phyloP scores from a whole-genome alignment of 352 stramenopile species.

The Peronospora farinosa region DNA sequence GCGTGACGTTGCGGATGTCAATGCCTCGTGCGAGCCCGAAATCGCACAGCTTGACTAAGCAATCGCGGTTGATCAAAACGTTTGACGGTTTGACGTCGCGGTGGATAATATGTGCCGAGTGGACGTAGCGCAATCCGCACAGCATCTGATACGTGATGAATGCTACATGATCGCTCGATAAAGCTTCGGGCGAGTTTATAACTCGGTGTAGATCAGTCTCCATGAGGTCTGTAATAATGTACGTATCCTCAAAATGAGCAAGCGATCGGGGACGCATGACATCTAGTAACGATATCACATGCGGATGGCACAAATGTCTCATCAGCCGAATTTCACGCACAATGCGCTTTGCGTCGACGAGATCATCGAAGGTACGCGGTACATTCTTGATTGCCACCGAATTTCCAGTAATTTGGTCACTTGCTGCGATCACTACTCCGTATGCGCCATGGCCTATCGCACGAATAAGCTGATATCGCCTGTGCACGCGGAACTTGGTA shows the following conservation, averaged over 20 bases:
- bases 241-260: constrained; percentile 73
- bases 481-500: constrained; percentile 81
- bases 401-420: constrained; percentile 74
- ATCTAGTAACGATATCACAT: constrained; percentile 67
- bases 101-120: constrained; percentile 83
- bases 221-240: constrained; percentile 82
- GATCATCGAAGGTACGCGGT: constrained; percentile 76
- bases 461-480: constrained; percentile 77
- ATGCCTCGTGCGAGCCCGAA: constrained; percentile 84
- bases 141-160: constrained; percentile 85
- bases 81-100: constrained; percentile 96
- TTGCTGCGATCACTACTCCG: constrained; percentile 72
- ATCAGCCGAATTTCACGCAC: constrained; percentile 81
- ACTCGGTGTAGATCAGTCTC: constrained; percentile 75
- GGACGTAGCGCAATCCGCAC: constrained; percentile 73
- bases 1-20: constrained; percentile 30
- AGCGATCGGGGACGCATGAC: constrained; percentile 73
- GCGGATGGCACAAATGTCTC: constrained; percentile 64
- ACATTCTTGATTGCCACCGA: constrained; percentile 85
- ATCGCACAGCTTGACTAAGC: constrained; percentile 86
- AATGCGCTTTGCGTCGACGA: constrained; percentile 81
- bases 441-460: constrained; percentile 78
- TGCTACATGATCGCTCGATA: constrained; percentile 71
- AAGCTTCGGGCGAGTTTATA: constrained; percentile 64
- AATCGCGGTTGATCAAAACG: constrained; percentile 91